Evolutionary conservation across 2,329 filamentous ascomycete genomes (phyloP), one percentile per base, ranked within the genome.

Genomic region (Colletotrichum coccodes): DNA sequence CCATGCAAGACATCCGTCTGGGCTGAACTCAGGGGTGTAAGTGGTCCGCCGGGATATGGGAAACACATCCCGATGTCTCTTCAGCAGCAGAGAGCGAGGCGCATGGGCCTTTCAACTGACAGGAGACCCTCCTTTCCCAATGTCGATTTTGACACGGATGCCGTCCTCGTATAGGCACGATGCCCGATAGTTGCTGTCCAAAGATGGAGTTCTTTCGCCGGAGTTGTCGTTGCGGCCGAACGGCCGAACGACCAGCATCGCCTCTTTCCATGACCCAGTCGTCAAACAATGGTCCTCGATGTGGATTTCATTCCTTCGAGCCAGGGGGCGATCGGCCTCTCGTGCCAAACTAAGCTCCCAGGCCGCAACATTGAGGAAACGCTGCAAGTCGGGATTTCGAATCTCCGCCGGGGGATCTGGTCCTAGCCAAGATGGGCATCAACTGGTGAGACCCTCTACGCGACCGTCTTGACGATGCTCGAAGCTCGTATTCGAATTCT

Each of bases 321-420:
- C 18, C 54, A 65, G 54, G 65, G 65, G 46, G 11, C n/a, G 30
- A 23, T 54, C 52, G 60, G 50, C 50, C 44, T 68, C 44, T 52
- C 36, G 59, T 44, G 6, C 38, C 64, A 30, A 30, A 44, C 52
- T 46, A 36, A 28, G 44, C 26, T 34, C 34, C 60, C 54, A 34
- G 32, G 36, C 34, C 54, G 54, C 40, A 65, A 23, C 61, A 56
- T 65, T 40, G 61, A 65, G 26, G 47, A 23, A 23, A 65, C 54
- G 47, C 38, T 65, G 42, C n/a, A 21, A 36, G 44, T 34, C 56
- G 32, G 40, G 58, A 32, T 57, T 63, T 42, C 65, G 21, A 50
- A 14, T 56, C n/a, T 28, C 38, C 36, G 46, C 23, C 32, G 18
- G 32, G 47, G 42, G 32, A 60, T 6, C 18, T 47, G 11, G 21